Percentiles rank a stretch among this genome's conserved stretches.
Evolutionary conservation across 73 alveolate genomes (phyloP).

Genomic region (Paramecium octaurelia): DNA sequence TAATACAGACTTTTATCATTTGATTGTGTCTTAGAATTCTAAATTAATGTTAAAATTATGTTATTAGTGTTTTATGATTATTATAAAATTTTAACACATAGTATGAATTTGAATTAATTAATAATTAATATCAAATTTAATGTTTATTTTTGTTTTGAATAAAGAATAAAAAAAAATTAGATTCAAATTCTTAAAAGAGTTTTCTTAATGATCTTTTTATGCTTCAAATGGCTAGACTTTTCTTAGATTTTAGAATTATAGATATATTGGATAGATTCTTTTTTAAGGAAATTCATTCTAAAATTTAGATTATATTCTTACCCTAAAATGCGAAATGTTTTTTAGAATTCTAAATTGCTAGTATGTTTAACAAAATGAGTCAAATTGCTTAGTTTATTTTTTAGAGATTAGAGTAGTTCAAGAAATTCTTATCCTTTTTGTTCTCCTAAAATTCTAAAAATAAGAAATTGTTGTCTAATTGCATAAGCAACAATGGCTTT

Average conservation of each 20-base stretch:
- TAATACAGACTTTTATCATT: not conserved
- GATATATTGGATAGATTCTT: not conserved
- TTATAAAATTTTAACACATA: not conserved
- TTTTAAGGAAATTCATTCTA: not conserved
- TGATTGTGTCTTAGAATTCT: not conserved
- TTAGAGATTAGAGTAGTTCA: not conserved
- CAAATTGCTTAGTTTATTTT: conserved; percentile 9
- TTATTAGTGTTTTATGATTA: not conserved
- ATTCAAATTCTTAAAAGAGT: conserved; percentile 1
- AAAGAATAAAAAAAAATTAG: not conserved
- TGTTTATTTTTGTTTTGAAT: not conserved
- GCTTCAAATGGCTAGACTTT: not conserved
- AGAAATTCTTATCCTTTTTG: not conserved
- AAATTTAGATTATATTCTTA: not conserved
- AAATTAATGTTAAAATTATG: not conserved
- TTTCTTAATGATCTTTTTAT: not conserved
- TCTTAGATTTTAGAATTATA: conserved; percentile 4
- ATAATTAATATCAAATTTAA: not conserved
- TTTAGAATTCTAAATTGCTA: not conserved
- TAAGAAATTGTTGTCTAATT: not conserved
- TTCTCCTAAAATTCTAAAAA: not conserved
- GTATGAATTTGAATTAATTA: not conserved
- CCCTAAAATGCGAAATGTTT: not conserved
- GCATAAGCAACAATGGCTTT: conserved; percentile 1
- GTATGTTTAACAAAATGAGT: not conserved